phyloP scores from a whole-genome alignment of 306 rosid genomes.

The Fragaria ananassa region DNA sequence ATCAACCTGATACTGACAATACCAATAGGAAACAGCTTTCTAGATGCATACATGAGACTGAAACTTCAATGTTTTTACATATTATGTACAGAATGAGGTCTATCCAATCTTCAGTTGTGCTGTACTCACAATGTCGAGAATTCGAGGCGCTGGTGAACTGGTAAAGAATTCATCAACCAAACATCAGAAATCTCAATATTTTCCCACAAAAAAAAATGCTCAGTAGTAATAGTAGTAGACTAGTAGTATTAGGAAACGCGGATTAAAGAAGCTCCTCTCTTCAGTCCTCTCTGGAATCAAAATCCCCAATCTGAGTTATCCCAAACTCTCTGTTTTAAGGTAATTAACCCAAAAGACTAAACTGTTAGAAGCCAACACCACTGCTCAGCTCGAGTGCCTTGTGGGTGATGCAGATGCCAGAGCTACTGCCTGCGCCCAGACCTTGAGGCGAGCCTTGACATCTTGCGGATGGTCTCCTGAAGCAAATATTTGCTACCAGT shows the following conservation, averaged over 20 bases:
- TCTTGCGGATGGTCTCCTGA: constrained; percentile 80
- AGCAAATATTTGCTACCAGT: not conserved
- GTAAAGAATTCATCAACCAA: not conserved
- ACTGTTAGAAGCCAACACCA: not conserved
- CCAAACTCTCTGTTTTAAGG: not conserved
- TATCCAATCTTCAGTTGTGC: not conserved
- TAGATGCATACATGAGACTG: not conserved
- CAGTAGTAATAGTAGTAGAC: not conserved
- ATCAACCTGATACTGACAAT: not conserved
- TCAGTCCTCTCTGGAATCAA: not conserved
- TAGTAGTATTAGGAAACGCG: not conserved
- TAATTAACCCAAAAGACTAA: not conserved
- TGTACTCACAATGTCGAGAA: not conserved
- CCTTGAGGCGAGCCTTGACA: constrained; percentile 87
- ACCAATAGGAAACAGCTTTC: not conserved
- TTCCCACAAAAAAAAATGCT: not conserved
- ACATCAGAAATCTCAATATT: not conserved
- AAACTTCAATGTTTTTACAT: not conserved
- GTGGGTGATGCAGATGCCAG: constrained; percentile 59
- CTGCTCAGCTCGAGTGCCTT: constrained; percentile 25
- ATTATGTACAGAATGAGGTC: not conserved
- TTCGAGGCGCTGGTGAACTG: not conserved
- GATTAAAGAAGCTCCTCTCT: too few species aligned
- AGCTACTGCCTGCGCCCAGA: constrained; percentile 95
- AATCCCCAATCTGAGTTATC: not conserved